Percentiles rank a stretch among this genome's conserved stretches.
Conservation (phyloP, 1,284 basidiomycete genomes). For the Earliella scabrosa region DNA sequence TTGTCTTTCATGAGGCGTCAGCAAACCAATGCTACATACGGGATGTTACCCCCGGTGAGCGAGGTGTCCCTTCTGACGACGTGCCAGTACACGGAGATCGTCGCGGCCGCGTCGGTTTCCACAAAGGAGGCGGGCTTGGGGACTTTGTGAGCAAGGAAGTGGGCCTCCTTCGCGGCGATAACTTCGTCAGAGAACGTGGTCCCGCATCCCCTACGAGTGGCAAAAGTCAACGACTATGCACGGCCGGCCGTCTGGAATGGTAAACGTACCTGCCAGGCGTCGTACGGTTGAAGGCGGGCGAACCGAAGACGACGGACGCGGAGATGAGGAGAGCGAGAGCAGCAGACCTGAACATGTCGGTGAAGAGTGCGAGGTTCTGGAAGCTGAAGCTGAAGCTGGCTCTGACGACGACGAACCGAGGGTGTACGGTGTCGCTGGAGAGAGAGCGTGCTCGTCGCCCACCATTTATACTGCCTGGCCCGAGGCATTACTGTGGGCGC, state of each 20-base stretch:
- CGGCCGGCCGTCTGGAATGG: too few species aligned
- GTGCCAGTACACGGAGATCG: conserved; percentile 49
- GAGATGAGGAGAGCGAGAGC: conserved; percentile 14
- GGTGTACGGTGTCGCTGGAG: conserved; percentile 5
- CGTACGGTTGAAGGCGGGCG: background rate
- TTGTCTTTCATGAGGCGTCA: too few species aligned
- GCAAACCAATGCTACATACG: too few species aligned
- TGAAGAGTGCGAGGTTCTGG: conserved; percentile 3
- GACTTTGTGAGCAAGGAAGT: conserved; percentile 47
- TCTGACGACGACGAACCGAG: conserved; percentile 6
- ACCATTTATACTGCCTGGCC: conserved; percentile 2
- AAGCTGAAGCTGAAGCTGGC: conserved; percentile 4
- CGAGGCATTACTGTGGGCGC: background rate
- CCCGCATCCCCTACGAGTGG: conserved; percentile 39
- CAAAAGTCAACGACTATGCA: too few species aligned
- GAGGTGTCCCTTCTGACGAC: conserved; percentile 47
- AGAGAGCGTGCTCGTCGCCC: background rate
- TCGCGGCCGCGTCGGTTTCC: conserved; percentile 36
- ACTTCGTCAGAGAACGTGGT: conserved; percentile 41
- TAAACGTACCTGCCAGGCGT: too few species aligned
- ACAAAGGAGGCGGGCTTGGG: conserved; percentile 32
- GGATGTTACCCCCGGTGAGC: conserved; percentile 48
- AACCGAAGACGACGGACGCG: conserved; percentile 10
- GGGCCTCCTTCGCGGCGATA: conserved; percentile 42
- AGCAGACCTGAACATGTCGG: conserved; percentile 19